phyloP scores from a whole-genome alignment of 768 basidiomycete species.

The Amylocystis lapponica region DNA sequence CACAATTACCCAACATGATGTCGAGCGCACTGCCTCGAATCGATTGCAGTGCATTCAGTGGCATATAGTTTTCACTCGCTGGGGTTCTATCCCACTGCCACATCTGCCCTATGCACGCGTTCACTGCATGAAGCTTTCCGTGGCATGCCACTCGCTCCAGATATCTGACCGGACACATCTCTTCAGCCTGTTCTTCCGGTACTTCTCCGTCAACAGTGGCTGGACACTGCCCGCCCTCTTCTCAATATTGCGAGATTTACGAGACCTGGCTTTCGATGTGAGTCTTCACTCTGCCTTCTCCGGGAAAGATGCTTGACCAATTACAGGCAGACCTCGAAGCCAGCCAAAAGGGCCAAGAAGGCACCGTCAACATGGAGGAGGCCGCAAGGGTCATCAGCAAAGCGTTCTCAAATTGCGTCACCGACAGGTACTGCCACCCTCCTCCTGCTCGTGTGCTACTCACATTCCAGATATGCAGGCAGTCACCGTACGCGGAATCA shows the following conservation, averaged over 20 bases:
- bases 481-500: slow-evolving; percentile 64
- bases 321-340: slow-evolving; percentile 58
- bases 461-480: slow-evolving; percentile 31
- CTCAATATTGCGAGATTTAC: slow-evolving; percentile 71
- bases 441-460: slow-evolving; percentile 21
- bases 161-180: too few relatives aligned
- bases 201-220: slow-evolving; percentile 72
- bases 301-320: slow-evolving; percentile 2
- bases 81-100: neutral
- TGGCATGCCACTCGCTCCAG: neutral
- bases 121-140: slow-evolving; percentile 1
- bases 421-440: slow-evolving; percentile 50
- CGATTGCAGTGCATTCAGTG: too few relatives aligned
- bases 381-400: slow-evolving; percentile 83
- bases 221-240: slow-evolving; percentile 87
- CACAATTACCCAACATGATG: too few relatives aligned
- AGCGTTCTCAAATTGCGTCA: slow-evolving; percentile 86
- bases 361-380: slow-evolving; percentile 63
- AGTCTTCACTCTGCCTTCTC: slow-evolving; percentile 7
- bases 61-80: too few relatives aligned
- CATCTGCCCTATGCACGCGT: slow-evolving; percentile 3
- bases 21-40: too few relatives aligned
- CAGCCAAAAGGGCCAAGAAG: slow-evolving; percentile 17
- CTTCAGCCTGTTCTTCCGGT: slow-evolving; percentile 65
- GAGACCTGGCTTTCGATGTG: slow-evolving; percentile 85